Conservation (phyloP, 768 basidiomycete genomes). For the Boletus subcaerulescens region DNA sequence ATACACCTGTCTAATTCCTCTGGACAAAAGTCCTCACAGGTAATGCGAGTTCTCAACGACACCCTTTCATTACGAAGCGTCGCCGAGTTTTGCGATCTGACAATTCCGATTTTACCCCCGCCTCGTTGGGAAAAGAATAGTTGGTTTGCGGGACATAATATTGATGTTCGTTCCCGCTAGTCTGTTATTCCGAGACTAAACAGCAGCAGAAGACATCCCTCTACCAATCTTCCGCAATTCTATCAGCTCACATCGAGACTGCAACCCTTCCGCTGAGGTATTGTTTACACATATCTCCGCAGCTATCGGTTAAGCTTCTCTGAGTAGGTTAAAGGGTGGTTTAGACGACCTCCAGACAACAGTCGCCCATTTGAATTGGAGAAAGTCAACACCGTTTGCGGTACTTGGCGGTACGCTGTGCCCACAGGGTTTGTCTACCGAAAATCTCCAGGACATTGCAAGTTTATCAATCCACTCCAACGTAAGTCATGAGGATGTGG, state of each 20-base stretch:
- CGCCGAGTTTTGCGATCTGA: constrained; percentile 47
- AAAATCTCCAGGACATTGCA: constrained; percentile 31
- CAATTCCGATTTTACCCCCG: constrained; percentile 49
- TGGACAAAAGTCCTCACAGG: constrained; percentile 32
- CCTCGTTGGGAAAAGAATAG: constrained; percentile 38
- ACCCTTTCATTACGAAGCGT: constrained; percentile 53
- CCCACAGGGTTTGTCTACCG: constrained; percentile 25
- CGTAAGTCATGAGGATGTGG: constrained; percentile 13
- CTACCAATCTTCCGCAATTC: constrained; percentile 55
- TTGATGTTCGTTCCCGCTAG: constrained; percentile 17
- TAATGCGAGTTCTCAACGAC: constrained; percentile 56
- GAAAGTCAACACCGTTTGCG: constrained; percentile 51
- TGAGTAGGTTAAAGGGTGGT: constrained; percentile 34
- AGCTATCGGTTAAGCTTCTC: not conserved
- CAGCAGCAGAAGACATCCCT: constrained; percentile 29
- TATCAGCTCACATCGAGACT: constrained; percentile 58
- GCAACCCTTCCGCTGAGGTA: constrained; percentile 60
- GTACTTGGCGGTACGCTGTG: constrained; percentile 57
- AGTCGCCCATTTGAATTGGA: constrained; percentile 49
- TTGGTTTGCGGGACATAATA: constrained; percentile 23
- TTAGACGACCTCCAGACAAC: constrained; percentile 43
- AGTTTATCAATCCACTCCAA: constrained; percentile 39
- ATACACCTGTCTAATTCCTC: not conserved
- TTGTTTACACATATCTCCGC: not conserved
- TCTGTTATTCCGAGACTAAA: constrained; percentile 9